phyloP scores from a whole-genome alignment of 208 protist genomes.

The Trypanosoma vivax region DNA sequence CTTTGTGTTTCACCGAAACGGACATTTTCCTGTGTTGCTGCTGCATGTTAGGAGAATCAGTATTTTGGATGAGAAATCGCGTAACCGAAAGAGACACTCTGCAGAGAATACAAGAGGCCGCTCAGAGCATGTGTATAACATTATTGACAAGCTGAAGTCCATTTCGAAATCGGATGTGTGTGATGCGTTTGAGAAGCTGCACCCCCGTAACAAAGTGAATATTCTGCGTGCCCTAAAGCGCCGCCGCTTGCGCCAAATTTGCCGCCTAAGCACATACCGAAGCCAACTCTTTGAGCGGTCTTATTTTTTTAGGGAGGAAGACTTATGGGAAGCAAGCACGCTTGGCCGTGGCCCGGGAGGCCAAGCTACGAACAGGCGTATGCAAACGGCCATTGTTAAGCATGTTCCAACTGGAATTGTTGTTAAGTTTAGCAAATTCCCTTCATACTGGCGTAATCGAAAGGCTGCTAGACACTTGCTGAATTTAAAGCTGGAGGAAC shows the following conservation, averaged over 20 bases:
- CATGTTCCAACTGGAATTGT: slow-evolving; percentile 57
- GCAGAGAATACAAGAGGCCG: slow-evolving; percentile 55
- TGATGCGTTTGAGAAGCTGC: slow-evolving; percentile 37
- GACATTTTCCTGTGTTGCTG: neutral
- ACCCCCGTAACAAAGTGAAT: slow-evolving; percentile 62
- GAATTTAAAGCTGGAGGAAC: slow-evolving; percentile 67
- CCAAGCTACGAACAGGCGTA: slow-evolving; percentile 82
- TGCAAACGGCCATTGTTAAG: slow-evolving; percentile 74
- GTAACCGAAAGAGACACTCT: slow-evolving; percentile 52
- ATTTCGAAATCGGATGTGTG: slow-evolving; percentile 23
- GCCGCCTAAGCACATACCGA: slow-evolving; percentile 40
- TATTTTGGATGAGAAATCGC: slow-evolving; percentile 14
- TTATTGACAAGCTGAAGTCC: slow-evolving; percentile 42
- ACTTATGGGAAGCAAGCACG: slow-evolving; percentile 67
- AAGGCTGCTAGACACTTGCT: slow-evolving; percentile 69
- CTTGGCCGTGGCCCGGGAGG: slow-evolving; percentile 76
- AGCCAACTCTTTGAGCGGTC: slow-evolving; percentile 53
- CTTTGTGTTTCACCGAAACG: neutral
- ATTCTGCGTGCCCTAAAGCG: slow-evolving; percentile 42
- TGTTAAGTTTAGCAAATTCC: slow-evolving; percentile 81
- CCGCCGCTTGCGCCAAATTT: slow-evolving; percentile 11
- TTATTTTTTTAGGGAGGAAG: slow-evolving; percentile 80
- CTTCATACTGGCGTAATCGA: slow-evolving; percentile 83
- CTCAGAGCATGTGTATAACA: slow-evolving; percentile 31
- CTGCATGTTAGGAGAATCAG: neutral